Evolutionary conservation across 768 basidiomycete genomes (phyloP).

Genomic region (Clavaria fumosa): DNA sequence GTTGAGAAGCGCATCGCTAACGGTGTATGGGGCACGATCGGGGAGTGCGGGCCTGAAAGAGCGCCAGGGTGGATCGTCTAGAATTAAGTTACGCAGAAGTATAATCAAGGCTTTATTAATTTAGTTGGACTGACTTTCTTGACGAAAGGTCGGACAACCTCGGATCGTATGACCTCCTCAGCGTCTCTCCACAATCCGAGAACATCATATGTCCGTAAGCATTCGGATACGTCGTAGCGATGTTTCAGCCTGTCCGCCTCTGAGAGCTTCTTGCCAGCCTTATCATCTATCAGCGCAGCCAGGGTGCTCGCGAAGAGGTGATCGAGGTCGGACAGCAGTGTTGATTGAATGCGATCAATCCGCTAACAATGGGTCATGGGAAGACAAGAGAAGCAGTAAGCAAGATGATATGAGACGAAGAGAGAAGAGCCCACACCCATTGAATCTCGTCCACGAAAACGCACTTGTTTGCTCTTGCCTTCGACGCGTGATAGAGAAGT

Average conservation of each 20-base stretch:
- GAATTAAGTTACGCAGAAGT: constrained; percentile 5
- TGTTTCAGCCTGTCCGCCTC: constrained; percentile 53
- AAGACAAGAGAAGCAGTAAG: constrained; percentile 1
- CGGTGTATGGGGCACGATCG: constrained; percentile 65
- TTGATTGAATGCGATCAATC: constrained; percentile 69
- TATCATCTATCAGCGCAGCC: constrained; percentile 30
- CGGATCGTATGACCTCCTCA: constrained; percentile 66
- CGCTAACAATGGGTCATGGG: constrained; percentile 27
- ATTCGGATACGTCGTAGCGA: constrained; percentile 57
- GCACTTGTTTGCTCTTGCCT: constrained; percentile 65
- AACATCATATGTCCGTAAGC: constrained; percentile 63
- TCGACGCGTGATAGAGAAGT: constrained; percentile 75
- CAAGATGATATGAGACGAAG: neutral
- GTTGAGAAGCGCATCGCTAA: constrained; percentile 23
- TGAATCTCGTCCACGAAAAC: constrained; percentile 70
- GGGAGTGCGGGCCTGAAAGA: constrained; percentile 52
- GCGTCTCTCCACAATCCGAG: constrained; percentile 77
- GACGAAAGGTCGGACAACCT: constrained; percentile 61
- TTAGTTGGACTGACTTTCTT: constrained; percentile 41
- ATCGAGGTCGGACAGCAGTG: constrained; percentile 76
- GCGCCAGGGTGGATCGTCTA: constrained; percentile 68
- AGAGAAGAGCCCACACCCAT: constrained; percentile 44
- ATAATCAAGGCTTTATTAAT: neutral
- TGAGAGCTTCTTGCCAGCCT: constrained; percentile 30
- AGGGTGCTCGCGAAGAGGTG: constrained; percentile 60